Percentiles rank a stretch among this genome's conserved stretches.
Conservation (phyloP, 257 asterid species). For the Nemophila menziesii region DNA sequence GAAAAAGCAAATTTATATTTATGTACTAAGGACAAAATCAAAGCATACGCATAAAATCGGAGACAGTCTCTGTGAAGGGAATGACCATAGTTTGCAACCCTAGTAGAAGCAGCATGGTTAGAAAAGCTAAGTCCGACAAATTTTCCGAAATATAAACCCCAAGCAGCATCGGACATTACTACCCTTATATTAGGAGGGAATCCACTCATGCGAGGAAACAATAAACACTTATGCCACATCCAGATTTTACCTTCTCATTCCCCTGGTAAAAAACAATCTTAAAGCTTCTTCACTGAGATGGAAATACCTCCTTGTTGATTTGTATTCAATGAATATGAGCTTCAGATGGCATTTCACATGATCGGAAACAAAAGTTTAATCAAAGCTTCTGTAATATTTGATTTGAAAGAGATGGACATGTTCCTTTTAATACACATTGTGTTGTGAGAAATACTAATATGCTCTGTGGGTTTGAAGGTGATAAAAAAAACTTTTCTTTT, state of each 20-base stretch:
- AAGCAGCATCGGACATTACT: slow-evolving; percentile 69
- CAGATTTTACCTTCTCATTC: slow-evolving; percentile 85
- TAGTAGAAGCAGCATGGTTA: slow-evolving; percentile 75
- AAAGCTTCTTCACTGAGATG: slow-evolving; percentile 75
- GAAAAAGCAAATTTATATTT: too few relatives aligned
- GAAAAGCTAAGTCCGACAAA: slow-evolving; percentile 75
- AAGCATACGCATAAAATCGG: slow-evolving; percentile 60
- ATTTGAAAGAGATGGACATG: slow-evolving; percentile 75
- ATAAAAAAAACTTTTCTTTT: slow-evolving; percentile 66
- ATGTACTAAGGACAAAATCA: too few relatives aligned
- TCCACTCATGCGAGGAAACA: slow-evolving; percentile 71
- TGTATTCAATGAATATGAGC: slow-evolving; percentile 93
- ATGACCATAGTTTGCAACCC: slow-evolving; percentile 80
- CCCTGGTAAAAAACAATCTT: slow-evolving; percentile 63
- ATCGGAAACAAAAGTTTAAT: slow-evolving; percentile 68
- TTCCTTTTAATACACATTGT: slow-evolving; percentile 86
- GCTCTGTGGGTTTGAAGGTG: slow-evolving; percentile 85
- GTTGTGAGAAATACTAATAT: slow-evolving; percentile 83
- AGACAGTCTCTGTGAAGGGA: slow-evolving; percentile 82
- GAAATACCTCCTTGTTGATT: slow-evolving; percentile 91
- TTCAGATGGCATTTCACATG: slow-evolving; percentile 89
- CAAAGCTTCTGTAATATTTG: slow-evolving; percentile 76
- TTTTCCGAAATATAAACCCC: slow-evolving; percentile 72
- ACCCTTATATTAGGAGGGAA: slow-evolving; percentile 59
- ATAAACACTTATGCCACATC: slow-evolving; percentile 99